These are phyloP conservation scores for Dryas alaskensis DNA, from an alignment of 306 rosid species.

Conservation along the genomic window DNA sequence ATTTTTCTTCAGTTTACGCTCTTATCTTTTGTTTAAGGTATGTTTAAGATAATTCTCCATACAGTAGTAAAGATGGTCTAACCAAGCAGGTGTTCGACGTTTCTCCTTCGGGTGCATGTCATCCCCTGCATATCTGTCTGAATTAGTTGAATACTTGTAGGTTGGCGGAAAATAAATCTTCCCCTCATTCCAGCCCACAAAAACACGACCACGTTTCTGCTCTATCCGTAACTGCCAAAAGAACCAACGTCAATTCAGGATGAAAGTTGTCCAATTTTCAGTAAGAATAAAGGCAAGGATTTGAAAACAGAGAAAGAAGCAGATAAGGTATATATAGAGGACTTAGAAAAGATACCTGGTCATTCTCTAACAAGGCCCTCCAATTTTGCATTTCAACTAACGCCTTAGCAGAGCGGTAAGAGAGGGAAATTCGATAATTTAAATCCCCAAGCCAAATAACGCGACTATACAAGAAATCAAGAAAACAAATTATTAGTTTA, in stretches of 20 bases:
- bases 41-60: slow-evolving; percentile 7
- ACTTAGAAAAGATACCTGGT: slow-evolving; percentile 60
- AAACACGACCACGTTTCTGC: slow-evolving; percentile 83
- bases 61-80: slow-evolving; percentile 32
- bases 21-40: slow-evolving; percentile 11
- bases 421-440: slow-evolving; percentile 88
- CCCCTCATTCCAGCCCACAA: slow-evolving; percentile 96
- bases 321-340: not conserved
- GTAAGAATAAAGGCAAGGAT: slow-evolving; percentile 15
- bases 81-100: slow-evolving; percentile 99
- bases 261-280: not conserved
- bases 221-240: slow-evolving; percentile 79
- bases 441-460: slow-evolving; percentile 99
- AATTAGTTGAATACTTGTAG: slow-evolving; percentile 93
- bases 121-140: slow-evolving; percentile 94
- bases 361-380: slow-evolving; percentile 96
- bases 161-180: slow-evolving; percentile 98
- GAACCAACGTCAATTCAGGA: slow-evolving; percentile 23
- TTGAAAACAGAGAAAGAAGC: slow-evolving; percentile 8
- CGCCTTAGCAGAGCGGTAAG: slow-evolving; percentile 93
- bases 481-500: slow-evolving; percentile 21
- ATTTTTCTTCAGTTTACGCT: not conserved
- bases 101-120: slow-evolving; percentile 94
- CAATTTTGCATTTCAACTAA: slow-evolving; percentile 99
- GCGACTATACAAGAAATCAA: slow-evolving; percentile 52